phyloP scores from a whole-genome alignment of 2,329 filamentous ascomycete genomes.

The Aspergillus sp. region DNA sequence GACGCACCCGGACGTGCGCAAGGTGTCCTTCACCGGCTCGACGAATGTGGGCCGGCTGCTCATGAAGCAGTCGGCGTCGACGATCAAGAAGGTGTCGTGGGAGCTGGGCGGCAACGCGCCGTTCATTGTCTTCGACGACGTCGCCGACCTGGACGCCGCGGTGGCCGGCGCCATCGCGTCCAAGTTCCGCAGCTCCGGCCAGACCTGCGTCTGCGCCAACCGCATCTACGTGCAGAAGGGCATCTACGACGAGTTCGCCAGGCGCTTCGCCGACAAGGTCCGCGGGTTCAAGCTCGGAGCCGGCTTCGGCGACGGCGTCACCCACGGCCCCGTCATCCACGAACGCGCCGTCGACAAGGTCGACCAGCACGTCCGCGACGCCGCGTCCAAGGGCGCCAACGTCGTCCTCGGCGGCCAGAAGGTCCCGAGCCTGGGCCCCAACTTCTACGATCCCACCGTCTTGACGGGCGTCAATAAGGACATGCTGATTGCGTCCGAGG shows the following conservation, averaged over 20 bases:
- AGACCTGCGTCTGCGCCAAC: constrained; percentile 83
- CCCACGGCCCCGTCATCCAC: constrained; percentile 55
- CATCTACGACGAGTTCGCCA: constrained; percentile 45
- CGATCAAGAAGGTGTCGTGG: constrained; percentile 77
- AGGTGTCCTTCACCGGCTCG: constrained; percentile 85
- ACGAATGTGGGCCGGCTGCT: constrained; percentile 61
- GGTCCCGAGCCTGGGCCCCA: constrained; percentile 63
- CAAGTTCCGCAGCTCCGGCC: constrained; percentile 90
- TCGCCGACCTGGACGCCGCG: constrained; percentile 71
- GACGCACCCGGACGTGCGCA: constrained; percentile 65
- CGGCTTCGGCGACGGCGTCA: constrained; percentile 38
- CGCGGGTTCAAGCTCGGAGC: constrained; percentile 39
- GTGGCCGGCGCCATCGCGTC: constrained; percentile 72
- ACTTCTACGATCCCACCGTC: constrained; percentile 87
- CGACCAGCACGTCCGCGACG: constrained; percentile 69
- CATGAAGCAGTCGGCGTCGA: constrained; percentile 80
- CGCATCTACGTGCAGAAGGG: constrained; percentile 45
- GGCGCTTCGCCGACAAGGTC: constrained; percentile 47
- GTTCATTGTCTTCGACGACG: constrained; percentile 92
- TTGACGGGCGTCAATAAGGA: constrained; percentile 75
- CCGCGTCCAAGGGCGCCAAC: constrained; percentile 65
- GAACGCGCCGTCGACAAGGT: constrained; percentile 72
- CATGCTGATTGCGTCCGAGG: constrained; percentile 77
- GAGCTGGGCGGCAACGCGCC: constrained; percentile 93
- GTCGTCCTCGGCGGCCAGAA: constrained; percentile 66